Base-by-base conservation (phyloP, 164 flowering plant species). In the Vitis labrusca region DNA sequence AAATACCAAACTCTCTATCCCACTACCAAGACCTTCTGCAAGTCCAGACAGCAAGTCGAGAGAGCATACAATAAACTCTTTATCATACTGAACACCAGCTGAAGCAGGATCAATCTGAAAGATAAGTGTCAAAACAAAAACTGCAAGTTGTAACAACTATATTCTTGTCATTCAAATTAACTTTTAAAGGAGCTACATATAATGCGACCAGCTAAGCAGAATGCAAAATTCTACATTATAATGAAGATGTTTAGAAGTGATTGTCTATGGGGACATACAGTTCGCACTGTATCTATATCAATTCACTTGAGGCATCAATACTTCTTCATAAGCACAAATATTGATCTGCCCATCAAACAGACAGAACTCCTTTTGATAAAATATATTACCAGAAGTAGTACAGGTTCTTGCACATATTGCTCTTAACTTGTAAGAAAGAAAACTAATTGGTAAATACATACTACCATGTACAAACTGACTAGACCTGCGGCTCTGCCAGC, bases 31-130 rank as follows among this genome's bases (percentile, higher is more conserved):
- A 72, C 98, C 98, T 80, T 93, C 99, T 47, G 92, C 77, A 71
- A 96, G 97, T 70, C 98, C 98, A 67, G 99, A 96, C 50, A 96
- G 93, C 66, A 96, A 77, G 77, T 96, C 99, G 74, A 96, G 88
- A 59, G 88, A 88, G 82, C 99, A 96, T 5, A 96, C 99, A 67
- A 88, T 76, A 54, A 96, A 96, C 77, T 96, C 99, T 78, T 86
- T 93, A 71, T 96, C 98, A 85, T 88, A 92, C 69, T 85, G 97
- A 73, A 78, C 84, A 54, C 95, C 97, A 74, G 97, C 91, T 67
- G 94, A 74, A 71, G 64, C 81, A 78, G 99, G 89, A 83, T 92
- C 86, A 74, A 82, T 92, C 99, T 96, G 83, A 69, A 85, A 55
- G 11, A 47, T 65, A 63, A 69, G 16, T 52, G 44, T 44, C 55